These are phyloP conservation scores for Acrocalymma vagum DNA, from an alignment of 2,329 filamentous ascomycete species.

Conservation along the genomic window DNA sequence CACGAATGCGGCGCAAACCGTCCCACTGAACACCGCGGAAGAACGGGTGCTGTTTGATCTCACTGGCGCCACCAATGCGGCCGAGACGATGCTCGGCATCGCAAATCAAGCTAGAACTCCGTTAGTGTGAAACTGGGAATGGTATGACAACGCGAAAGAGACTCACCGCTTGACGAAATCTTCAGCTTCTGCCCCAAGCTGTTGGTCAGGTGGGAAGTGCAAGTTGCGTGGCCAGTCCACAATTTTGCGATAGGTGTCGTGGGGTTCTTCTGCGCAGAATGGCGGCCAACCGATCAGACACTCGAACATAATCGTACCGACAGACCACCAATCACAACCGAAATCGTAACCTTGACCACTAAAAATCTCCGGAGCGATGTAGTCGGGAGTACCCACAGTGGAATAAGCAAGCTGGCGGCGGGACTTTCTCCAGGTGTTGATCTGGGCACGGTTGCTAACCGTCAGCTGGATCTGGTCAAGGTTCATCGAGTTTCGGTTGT, in stretches of 20 bases:
- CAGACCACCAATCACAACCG: slow-evolving; percentile 98
- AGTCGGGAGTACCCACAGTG: slow-evolving; percentile 96
- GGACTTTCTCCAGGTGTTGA: slow-evolving; percentile 98
- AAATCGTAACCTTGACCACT: slow-evolving; percentile 95
- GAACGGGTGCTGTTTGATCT: slow-evolving; percentile 94
- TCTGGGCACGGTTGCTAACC: slow-evolving; percentile 95
- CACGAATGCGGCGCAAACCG: slow-evolving; percentile 87
- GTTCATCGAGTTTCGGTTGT: slow-evolving; percentile 90
- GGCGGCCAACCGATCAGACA: slow-evolving; percentile 98
- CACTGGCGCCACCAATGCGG: slow-evolving; percentile 79
- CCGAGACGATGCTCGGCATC: slow-evolving; percentile 93
- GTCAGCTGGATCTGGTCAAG: slow-evolving; percentile 98
- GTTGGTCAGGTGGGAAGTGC: slow-evolving; percentile 96
- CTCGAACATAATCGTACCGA: slow-evolving; percentile 99
- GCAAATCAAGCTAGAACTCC: slow-evolving; percentile 77
- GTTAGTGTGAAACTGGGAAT: slow-evolving; percentile 25
- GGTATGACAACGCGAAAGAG: slow-evolving; percentile 6
- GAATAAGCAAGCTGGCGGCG: slow-evolving; percentile 96
- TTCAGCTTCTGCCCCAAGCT: slow-evolving; percentile 86
- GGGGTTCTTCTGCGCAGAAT: slow-evolving; percentile 97
- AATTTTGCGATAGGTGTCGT: slow-evolving; percentile 98
- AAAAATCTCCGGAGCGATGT: slow-evolving; percentile 98
- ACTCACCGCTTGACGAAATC: slow-evolving; percentile 88
- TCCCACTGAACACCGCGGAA: slow-evolving; percentile 98
- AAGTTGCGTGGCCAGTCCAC: slow-evolving; percentile 97